Evolutionary conservation across 768 basidiomycete genomes (phyloP).

Genomic region (Scleroderma citrinum): DNA sequence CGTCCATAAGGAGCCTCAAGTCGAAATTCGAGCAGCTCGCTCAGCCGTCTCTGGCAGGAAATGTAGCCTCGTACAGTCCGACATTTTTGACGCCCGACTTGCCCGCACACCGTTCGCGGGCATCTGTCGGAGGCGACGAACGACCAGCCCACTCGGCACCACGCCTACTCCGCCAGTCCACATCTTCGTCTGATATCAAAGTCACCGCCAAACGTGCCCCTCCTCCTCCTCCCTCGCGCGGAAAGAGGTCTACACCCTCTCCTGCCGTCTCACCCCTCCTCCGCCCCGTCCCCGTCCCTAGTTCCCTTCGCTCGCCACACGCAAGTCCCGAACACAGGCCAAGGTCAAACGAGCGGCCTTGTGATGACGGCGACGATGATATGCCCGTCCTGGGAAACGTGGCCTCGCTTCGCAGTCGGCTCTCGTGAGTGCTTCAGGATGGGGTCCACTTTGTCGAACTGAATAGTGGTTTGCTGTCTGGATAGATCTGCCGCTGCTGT

Average conservation of each 20-base stretch:
- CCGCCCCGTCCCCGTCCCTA: constrained; percentile 43
- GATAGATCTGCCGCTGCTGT: constrained; percentile 10
- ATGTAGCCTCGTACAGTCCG: constrained; percentile 6
- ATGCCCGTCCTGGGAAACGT: constrained; percentile 20
- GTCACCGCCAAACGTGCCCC: constrained; percentile 43
- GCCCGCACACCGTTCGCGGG: constrained; percentile 37
- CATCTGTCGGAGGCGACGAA: constrained; percentile 20
- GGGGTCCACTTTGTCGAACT: too few species aligned
- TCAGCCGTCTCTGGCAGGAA: too few species aligned
- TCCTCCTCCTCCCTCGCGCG: constrained; percentile 44
- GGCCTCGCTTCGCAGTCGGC: constrained; percentile 39
- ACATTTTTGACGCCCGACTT: constrained; percentile 24
- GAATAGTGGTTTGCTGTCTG: background rate
- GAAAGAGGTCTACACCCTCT: constrained; percentile 32
- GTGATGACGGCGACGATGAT: constrained; percentile 14
- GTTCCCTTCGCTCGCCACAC: constrained; percentile 14
- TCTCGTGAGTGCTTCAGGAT: constrained; percentile 42
- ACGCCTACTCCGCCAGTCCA: constrained; percentile 38
- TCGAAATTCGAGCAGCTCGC: constrained; percentile 70
- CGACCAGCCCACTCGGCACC: constrained; percentile 20
- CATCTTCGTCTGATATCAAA: constrained; percentile 53
- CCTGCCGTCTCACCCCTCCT: constrained; percentile 45
- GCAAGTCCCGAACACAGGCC: constrained; percentile 16
- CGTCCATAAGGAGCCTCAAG: constrained; percentile 63
- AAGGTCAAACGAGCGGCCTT: background rate